These are phyloP conservation scores for Cyclotella choctawhatcheeana DNA, from an alignment of 108 stramenopile species.

Conservation along the genomic window DNA sequence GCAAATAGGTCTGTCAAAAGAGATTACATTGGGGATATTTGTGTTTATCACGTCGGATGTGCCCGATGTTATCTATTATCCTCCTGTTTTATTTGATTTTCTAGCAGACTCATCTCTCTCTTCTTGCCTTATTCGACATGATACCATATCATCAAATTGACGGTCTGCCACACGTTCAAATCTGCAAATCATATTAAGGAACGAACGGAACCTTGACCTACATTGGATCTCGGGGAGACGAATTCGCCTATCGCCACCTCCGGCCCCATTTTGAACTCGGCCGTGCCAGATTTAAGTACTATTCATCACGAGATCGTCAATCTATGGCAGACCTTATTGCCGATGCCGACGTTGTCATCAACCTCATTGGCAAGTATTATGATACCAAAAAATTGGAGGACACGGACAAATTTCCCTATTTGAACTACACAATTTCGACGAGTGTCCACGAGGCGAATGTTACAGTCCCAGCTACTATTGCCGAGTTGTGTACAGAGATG, in stretches of 20 bases:
- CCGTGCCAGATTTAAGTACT: conserved; percentile 81
- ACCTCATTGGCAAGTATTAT: conserved; percentile 95
- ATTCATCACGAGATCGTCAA: conserved; percentile 87
- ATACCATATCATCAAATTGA: no score
- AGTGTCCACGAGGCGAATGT: conserved; percentile 91
- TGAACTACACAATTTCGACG: conserved; percentile 79
- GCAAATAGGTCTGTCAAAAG: no score
- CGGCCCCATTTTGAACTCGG: conserved; percentile 94
- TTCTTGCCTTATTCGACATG: no score
- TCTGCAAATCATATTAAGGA: conserved; percentile 41
- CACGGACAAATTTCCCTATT: conserved; percentile 77
- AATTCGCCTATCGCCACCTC: conserved; percentile 91
- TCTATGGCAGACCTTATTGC: conserved; percentile 89
- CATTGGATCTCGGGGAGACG: conserved; percentile 92
- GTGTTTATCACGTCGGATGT: no score
- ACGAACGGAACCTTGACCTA: conserved; percentile 79
- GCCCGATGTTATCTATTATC: no score
- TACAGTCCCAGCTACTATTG: conserved; percentile 84
- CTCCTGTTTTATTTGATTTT: no score
- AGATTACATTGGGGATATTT: no score
- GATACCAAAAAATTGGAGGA: conserved; percentile 84
- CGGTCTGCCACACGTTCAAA: no score
- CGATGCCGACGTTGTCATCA: conserved; percentile 93
- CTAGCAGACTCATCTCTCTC: no score
- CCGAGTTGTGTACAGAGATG: conserved; percentile 87